phyloP scores from a whole-genome alignment of 148 eudicot genomes.

The Rheum nobile region DNA sequence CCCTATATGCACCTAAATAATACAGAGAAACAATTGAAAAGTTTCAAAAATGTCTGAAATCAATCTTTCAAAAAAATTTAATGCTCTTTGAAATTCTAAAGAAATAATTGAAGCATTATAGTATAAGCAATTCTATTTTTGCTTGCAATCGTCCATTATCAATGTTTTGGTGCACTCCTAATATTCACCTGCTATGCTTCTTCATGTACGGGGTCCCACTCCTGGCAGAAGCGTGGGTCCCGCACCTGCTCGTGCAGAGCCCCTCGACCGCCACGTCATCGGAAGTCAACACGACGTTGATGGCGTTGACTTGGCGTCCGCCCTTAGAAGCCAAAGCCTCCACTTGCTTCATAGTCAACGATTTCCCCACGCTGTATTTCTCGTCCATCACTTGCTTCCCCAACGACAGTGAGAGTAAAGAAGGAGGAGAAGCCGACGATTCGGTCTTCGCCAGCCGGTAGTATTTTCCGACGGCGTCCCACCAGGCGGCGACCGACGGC shows the following conservation, averaged over 20 bases:
- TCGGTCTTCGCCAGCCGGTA: conserved; percentile 4
- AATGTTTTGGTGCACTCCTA: too few relatives aligned
- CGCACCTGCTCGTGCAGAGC: conserved; percentile 7
- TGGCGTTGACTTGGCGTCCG: conserved; percentile 1
- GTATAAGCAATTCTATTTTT: too few relatives aligned
- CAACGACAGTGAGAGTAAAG: not conserved
- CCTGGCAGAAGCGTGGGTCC: conserved; percentile 3
- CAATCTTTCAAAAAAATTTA: too few relatives aligned
- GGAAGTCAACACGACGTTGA: conserved; percentile 13
- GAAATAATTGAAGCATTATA: too few relatives aligned
- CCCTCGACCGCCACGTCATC: conserved; percentile 14
- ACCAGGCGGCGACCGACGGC: conserved; percentile 18
- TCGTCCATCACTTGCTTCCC: conserved; percentile 8
- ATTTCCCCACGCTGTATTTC: not conserved
- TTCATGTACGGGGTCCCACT: not conserved
- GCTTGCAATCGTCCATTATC: too few relatives aligned
- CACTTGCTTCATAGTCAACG: conserved; percentile 8
- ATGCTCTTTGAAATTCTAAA: too few relatives aligned
- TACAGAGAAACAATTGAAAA: too few relatives aligned
- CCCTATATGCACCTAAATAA: too few relatives aligned
- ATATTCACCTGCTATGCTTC: not conserved
- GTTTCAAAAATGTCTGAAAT: too few relatives aligned
- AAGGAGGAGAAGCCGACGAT: not conserved
- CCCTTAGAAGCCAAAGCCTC: conserved; percentile 9
- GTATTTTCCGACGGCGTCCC: conserved; percentile 17